These are phyloP conservation scores for Aspergillus wentii DNA, from an alignment of 495 filamentous ascomycete genomes.

Conservation along the genomic window DNA sequence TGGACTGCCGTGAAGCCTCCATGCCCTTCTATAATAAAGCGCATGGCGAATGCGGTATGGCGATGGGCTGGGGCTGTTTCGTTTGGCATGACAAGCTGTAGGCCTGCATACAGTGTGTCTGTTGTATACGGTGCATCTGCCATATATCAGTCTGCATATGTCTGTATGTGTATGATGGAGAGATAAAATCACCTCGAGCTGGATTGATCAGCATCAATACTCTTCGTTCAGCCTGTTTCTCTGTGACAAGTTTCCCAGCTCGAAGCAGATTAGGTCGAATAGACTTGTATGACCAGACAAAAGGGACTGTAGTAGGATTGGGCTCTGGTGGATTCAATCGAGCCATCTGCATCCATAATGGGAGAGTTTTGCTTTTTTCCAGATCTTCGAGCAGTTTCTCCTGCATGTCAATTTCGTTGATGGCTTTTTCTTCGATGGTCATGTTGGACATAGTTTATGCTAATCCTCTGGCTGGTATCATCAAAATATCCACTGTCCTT, in stretches of 20 bases:
- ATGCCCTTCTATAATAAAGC: slow-evolving; percentile 45
- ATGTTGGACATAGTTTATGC: background rate
- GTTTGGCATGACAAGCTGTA: slow-evolving; percentile 46
- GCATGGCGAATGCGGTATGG: slow-evolving; percentile 47
- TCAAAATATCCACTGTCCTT: no score
- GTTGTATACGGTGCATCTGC: slow-evolving; percentile 44
- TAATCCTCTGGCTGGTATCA: background rate
- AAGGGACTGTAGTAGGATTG: slow-evolving; percentile 32
- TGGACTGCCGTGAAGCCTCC: slow-evolving; percentile 47
- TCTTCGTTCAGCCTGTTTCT: slow-evolving; percentile 39
- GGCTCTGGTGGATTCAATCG: slow-evolving; percentile 37
- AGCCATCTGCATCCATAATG: slow-evolving; percentile 42
- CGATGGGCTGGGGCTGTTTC: slow-evolving; percentile 45
- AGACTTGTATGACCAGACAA: slow-evolving; percentile 36
- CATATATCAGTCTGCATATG: slow-evolving; percentile 3
- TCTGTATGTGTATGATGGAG: background rate
- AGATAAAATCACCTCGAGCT: slow-evolving; percentile 25
- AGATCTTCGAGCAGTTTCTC: slow-evolving; percentile 20
- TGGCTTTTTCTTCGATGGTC: background rate
- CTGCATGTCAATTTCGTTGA: slow-evolving; percentile 9
- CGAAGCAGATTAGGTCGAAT: slow-evolving; percentile 35
- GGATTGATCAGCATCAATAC: slow-evolving; percentile 48
- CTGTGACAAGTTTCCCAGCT: slow-evolving; percentile 35
- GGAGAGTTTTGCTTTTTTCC: slow-evolving; percentile 21
- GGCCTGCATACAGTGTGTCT: slow-evolving; percentile 46